Evolutionary conservation across 2,329 filamentous ascomycete genomes (phyloP).

Genomic region (Neonectria ditissima): DNA sequence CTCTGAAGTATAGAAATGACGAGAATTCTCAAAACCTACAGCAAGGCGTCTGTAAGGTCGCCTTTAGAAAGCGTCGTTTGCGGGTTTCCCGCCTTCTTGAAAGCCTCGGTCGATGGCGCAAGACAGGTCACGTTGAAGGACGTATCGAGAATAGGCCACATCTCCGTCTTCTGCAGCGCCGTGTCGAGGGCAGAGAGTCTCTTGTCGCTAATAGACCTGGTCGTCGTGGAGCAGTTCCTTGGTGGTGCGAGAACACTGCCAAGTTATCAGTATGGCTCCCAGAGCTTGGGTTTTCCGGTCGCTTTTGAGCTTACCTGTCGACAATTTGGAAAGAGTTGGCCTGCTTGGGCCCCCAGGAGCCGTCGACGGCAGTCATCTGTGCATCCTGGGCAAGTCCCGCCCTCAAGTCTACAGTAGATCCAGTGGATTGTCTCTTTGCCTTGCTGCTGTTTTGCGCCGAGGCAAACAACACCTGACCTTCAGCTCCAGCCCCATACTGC

Average conservation of each 20-base stretch:
- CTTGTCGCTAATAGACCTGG: conserved; percentile 19
- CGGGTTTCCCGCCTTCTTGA: conserved; percentile 32
- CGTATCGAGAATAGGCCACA: conserved; percentile 33
- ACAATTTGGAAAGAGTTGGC: conserved; percentile 36
- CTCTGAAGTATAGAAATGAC: fast-evolving
- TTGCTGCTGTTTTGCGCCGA: not conserved
- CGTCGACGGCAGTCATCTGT: conserved; percentile 38
- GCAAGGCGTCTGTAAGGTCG: conserved; percentile 20
- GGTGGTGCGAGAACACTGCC: conserved; percentile 34
- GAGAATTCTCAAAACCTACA: conserved; percentile 10
- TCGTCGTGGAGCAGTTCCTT: conserved; percentile 29
- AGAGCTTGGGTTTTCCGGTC: no score
- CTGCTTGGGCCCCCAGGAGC: conserved; percentile 33
- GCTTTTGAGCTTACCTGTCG: conserved; percentile 23
- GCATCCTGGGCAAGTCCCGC: conserved; percentile 36
- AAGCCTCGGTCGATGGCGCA: conserved; percentile 34
- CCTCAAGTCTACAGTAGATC: conserved; percentile 23
- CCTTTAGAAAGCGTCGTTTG: conserved; percentile 21
- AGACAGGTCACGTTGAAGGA: conserved; percentile 39
- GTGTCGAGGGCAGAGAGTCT: conserved; percentile 27
- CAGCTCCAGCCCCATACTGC: conserved; percentile 26
- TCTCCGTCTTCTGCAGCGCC: conserved; percentile 27
- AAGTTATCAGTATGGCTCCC: not conserved
- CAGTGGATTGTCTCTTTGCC: conserved; percentile 9
- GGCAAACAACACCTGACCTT: conserved; percentile 37